A percentile compares a stretch with the other conserved stretches of the same genome.
phyloP scores from a whole-genome alignment of 2,329 filamentous ascomycete genomes.

The Paecilomyces niveus region DNA sequence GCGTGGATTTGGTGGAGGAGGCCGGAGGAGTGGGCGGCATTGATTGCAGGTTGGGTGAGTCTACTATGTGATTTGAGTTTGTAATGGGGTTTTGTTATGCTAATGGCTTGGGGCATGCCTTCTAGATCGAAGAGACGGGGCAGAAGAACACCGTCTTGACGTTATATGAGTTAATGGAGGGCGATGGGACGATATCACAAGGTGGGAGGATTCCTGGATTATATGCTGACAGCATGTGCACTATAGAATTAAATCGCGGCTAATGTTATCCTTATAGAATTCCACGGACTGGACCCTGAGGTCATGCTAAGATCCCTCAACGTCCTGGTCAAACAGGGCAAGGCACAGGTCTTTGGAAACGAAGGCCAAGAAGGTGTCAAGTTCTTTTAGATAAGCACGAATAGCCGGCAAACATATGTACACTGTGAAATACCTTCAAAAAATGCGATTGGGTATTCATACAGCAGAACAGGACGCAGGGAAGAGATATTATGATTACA shows the following conservation, averaged over 20 bases:
- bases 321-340: conserved; percentile 79
- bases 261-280: conserved; percentile 49
- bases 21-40: conserved; percentile 81
- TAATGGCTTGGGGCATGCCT: neutral
- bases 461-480: neutral
- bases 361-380: conserved; percentile 90
- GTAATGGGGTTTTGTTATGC: neutral
- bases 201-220: conserved; percentile 42
- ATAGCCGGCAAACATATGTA: neutral
- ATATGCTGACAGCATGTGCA: neutral
- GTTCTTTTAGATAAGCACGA: conserved; percentile 63
- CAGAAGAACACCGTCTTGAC: conserved; percentile 87
- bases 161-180: conserved; percentile 82
- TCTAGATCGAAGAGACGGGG: conserved; percentile 66
- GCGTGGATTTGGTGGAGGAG: conserved; percentile 79
- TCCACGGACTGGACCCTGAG: conserved; percentile 80
- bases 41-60: conserved; percentile 64
- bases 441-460: neutral
- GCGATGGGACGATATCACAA: conserved; percentile 67
- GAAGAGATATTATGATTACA: neutral
- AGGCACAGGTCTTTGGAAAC: conserved; percentile 85
- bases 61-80: no score
- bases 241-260: conserved; percentile 3
- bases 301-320: conserved; percentile 71
- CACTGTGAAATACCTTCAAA: conserved; percentile 3